phyloP scores from a whole-genome alignment of 228 moss, liverwort and hornwort species.

The Sphagnum fallax region DNA sequence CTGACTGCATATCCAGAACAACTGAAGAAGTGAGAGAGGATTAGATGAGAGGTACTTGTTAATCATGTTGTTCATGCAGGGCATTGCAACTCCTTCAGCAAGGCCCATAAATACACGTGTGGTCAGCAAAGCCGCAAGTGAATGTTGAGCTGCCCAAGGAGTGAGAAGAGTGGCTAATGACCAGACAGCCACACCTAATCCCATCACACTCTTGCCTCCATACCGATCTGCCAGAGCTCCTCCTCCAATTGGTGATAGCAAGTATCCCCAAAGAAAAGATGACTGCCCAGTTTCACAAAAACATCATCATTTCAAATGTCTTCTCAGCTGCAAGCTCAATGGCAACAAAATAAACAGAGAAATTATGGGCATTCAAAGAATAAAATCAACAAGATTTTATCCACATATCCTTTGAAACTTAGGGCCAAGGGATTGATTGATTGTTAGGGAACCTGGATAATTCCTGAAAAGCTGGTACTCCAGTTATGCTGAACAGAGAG shows the following conservation, averaged over 20 bases:
- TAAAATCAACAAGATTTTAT: background rate
- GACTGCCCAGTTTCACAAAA: constrained; percentile 40
- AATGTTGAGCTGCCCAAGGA: constrained; percentile 69
- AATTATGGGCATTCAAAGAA: background rate
- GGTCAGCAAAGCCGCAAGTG: constrained; percentile 50
- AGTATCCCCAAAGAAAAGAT: constrained; percentile 85
- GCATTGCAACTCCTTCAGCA: constrained; percentile 87
- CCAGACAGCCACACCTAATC: constrained; percentile 73
- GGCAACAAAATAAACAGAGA: background rate
- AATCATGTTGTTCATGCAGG: constrained; percentile 87
- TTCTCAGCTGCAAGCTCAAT: background rate
- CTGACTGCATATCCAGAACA: too few species aligned
- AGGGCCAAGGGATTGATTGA: too few species aligned
- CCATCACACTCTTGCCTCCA: constrained; percentile 83
- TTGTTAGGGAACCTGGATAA: constrained; percentile 48
- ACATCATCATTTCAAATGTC: background rate
- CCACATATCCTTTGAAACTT: too few species aligned
- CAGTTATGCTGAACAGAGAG: constrained; percentile 61
- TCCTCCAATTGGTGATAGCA: constrained; percentile 69
- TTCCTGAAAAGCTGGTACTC: constrained; percentile 71
- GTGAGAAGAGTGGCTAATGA: constrained; percentile 72
- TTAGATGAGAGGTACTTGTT: constrained; percentile 37
- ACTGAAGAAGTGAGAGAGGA: background rate
- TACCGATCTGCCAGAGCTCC: constrained; percentile 75
- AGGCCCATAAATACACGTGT: constrained; percentile 66